A percentile compares a stretch with the other conserved stretches of the same genome.
phyloP scores from a whole-genome alignment of 371 early-diverging fungal species.

The Zychaea mexicana region DNA sequence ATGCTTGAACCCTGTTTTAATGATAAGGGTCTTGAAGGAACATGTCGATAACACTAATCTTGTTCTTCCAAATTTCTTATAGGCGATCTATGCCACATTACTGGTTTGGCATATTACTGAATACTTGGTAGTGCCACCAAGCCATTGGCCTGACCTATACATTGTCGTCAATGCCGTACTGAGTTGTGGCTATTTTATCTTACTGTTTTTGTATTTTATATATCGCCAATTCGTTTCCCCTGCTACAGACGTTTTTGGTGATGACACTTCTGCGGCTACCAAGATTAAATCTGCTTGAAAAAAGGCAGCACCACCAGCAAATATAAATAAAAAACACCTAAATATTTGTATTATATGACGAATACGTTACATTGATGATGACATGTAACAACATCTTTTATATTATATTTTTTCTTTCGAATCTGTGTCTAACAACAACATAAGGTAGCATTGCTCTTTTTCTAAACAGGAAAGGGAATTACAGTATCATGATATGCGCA shows the following conservation, averaged over 20 bases:
- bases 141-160: constrained; percentile 78
- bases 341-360: not conserved
- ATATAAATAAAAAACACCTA: not conserved
- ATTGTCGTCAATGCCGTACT: constrained; percentile 77
- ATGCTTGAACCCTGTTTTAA: not conserved
- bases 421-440: no score
- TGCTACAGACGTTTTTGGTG: not conserved
- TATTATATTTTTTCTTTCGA: no score
- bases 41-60: not conserved
- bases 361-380: no score
- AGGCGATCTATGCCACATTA: constrained; percentile 55
- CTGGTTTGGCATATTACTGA: constrained; percentile 64
- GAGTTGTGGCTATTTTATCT: constrained; percentile 66
- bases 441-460: no score
- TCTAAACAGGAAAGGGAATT: no score
- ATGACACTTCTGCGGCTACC: not conserved
- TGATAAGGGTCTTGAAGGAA: not conserved
- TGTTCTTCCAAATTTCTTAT: not conserved
- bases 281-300: constrained; percentile 1
- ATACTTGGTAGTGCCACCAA: constrained; percentile 60
- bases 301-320: no score
- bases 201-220: constrained; percentile 64
- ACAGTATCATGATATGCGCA: no score
- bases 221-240: constrained; percentile 28
- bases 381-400: no score